phyloP scores from a whole-genome alignment of 495 filamentous ascomycete genomes.

The Aspergillus indologenus region DNA sequence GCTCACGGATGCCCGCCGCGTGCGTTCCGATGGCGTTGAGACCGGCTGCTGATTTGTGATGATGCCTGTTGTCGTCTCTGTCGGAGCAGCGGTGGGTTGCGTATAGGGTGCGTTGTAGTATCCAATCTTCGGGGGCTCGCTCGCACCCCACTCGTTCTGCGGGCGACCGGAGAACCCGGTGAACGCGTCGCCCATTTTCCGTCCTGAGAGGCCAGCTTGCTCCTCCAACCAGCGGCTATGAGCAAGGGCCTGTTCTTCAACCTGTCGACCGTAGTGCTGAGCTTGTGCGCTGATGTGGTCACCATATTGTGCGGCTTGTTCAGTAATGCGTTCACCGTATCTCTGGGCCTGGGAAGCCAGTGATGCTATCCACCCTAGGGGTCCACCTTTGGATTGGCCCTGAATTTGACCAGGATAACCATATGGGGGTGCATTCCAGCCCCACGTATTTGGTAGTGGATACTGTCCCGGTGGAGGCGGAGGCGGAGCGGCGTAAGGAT shows the following conservation, averaged over 20 bases:
- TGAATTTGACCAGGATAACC: slow-evolving; percentile 21
- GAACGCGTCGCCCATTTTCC: slow-evolving; percentile 24
- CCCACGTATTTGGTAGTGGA: slow-evolving; percentile 24
- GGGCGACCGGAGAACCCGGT: slow-evolving; percentile 10
- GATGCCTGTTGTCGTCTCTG: background rate
- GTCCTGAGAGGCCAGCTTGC: slow-evolving; percentile 32
- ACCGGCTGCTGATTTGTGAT: slow-evolving; percentile 2
- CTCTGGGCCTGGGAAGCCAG: slow-evolving; percentile 42
- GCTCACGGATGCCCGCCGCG: slow-evolving; percentile 33
- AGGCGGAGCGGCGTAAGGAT: slow-evolving; percentile 24
- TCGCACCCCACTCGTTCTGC: slow-evolving; percentile 8
- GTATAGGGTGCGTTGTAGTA: slow-evolving; percentile 16
- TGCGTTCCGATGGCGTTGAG: slow-evolving; percentile 17
- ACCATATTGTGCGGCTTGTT: slow-evolving; percentile 42
- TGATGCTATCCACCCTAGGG: slow-evolving; percentile 36
- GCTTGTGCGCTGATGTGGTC: slow-evolving; percentile 42
- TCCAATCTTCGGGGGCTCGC: slow-evolving; percentile 9
- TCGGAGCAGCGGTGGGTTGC: background rate
- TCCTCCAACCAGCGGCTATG: slow-evolving; percentile 44
- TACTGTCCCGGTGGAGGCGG: slow-evolving; percentile 23
- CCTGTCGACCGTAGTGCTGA: slow-evolving; percentile 38
- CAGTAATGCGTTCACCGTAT: slow-evolving; percentile 43
- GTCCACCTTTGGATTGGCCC: slow-evolving; percentile 28
- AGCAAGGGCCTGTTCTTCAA: slow-evolving; percentile 42
- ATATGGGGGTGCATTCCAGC: slow-evolving; percentile 33